phyloP scores from a whole-genome alignment of 306 rosid species.

The Pyrus pyrifolia region DNA sequence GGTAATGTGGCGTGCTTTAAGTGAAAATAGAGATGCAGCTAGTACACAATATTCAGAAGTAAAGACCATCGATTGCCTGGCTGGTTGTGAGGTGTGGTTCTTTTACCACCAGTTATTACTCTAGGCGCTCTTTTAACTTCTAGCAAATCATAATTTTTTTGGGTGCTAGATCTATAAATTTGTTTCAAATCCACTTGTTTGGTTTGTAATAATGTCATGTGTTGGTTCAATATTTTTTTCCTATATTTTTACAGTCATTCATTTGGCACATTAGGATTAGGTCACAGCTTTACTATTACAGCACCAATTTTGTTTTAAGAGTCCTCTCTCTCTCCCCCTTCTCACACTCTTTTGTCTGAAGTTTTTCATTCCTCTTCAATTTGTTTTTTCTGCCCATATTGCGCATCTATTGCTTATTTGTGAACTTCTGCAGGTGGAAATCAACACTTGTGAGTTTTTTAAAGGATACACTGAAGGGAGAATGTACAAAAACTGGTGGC shows the following conservation, averaged over 20 bases:
- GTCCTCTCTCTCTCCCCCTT: background rate
- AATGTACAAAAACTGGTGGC: slow-evolving; percentile 65
- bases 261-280: background rate
- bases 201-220: background rate
- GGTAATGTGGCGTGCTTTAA: slow-evolving; percentile 85
- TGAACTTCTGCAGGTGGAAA: slow-evolving; percentile 59
- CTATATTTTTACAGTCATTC: background rate
- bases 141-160: background rate
- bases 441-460: slow-evolving; percentile 53
- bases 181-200: background rate
- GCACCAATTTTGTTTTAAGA: background rate
- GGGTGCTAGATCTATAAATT: background rate
- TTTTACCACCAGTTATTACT: background rate
- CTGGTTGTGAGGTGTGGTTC: slow-evolving; percentile 71
- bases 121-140: slow-evolving; percentile 5
- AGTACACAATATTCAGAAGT: slow-evolving; percentile 55
- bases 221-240: background rate
- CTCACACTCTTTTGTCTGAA: background rate
- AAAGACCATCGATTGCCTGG: slow-evolving; percentile 81
- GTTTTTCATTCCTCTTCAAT: background rate
- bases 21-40: slow-evolving; percentile 43
- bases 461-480: slow-evolving; percentile 72
- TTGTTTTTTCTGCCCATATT: slow-evolving; percentile 5
- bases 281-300: background rate
- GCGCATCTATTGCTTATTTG: slow-evolving; percentile 5